phyloP scores from a whole-genome alignment of 108 stramenopile genomes.

The Skeletonema menzelii region DNA sequence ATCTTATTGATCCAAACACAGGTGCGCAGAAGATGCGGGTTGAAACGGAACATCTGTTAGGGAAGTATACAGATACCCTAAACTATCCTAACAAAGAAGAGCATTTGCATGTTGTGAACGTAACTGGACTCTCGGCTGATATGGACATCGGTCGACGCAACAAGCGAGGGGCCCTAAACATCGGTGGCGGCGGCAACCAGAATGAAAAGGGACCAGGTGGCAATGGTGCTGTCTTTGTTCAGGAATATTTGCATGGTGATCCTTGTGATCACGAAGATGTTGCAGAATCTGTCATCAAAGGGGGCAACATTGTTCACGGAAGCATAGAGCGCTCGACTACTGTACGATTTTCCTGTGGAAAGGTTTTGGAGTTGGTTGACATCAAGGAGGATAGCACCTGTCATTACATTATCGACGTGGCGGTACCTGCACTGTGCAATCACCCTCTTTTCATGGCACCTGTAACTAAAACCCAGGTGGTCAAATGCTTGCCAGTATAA shows the following conservation, averaged over 20 bases:
- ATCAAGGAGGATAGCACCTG: constrained; percentile 89
- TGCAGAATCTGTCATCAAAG: constrained; percentile 77
- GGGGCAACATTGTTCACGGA: constrained; percentile 62
- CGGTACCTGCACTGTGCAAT: constrained; percentile 74
- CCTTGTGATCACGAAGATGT: constrained; percentile 79
- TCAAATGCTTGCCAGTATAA: constrained; percentile 74
- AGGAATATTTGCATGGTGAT: constrained; percentile 76
- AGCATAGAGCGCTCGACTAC: constrained; percentile 70
- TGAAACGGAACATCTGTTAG: constrained; percentile 65
- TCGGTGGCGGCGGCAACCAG: constrained; percentile 3
- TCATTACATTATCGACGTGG: constrained; percentile 81
- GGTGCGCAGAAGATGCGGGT: constrained; percentile 26
- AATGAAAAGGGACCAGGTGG: constrained; percentile 41
- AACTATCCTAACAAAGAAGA: constrained; percentile 64
- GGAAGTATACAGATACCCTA: constrained; percentile 45
- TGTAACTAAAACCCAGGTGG: constrained; percentile 68
- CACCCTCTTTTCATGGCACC: constrained; percentile 82
- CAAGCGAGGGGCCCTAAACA: constrained; percentile 1
- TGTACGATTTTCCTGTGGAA: constrained; percentile 77
- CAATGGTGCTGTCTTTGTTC: constrained; percentile 66
- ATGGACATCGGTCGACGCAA: constrained; percentile 2
- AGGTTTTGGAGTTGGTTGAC: constrained; percentile 41
- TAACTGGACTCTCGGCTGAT: constrained; percentile 35
- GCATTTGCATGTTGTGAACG: constrained; percentile 68
- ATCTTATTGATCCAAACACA: constrained; percentile 47